phyloP scores from a whole-genome alignment of 2,329 filamentous ascomycete species.

The Rosellinia necatrix region DNA sequence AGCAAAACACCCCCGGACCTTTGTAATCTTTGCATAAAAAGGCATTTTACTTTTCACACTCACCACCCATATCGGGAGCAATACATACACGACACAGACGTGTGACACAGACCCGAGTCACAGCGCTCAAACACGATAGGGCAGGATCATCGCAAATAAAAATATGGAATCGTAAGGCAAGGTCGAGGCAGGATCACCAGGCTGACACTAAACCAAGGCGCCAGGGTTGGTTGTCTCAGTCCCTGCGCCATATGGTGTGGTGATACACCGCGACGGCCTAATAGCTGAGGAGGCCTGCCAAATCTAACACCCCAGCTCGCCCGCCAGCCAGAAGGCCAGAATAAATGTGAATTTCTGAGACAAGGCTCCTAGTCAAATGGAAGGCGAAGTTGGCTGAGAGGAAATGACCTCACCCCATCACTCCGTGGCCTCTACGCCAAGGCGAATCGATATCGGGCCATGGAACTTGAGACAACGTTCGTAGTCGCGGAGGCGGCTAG shows the following conservation, averaged over 20 bases:
- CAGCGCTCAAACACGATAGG: constrained; percentile 42
- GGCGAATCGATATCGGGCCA: too few relatives aligned
- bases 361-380: too few relatives aligned
- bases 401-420: too few relatives aligned
- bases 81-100: constrained; percentile 44
- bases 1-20: too few relatives aligned
- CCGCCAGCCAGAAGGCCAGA: constrained; percentile 34
- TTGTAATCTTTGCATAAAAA: too few relatives aligned
- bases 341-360: constrained; percentile 38
- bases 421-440: too few relatives aligned
- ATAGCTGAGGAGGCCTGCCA: constrained; percentile 36
- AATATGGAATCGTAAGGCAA: constrained; percentile 53
- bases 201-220: constrained; percentile 48
- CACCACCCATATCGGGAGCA: too few relatives aligned
- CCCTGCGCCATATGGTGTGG: constrained; percentile 36
- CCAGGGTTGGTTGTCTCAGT: constrained; percentile 36
- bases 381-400: too few relatives aligned
- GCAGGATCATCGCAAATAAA: constrained; percentile 47
- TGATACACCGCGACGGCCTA: constrained; percentile 36
- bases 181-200: constrained; percentile 56
- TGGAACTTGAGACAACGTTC: too few relatives aligned
- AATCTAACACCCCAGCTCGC: constrained; percentile 25
- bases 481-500: too few relatives aligned
- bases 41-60: too few relatives aligned
- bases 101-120: constrained; percentile 41